Evolutionary conservation across 164 flowering plant genomes (phyloP), one percentile per base, ranked within the genome.

Genomic region (Tetracentron sinense): DNA sequence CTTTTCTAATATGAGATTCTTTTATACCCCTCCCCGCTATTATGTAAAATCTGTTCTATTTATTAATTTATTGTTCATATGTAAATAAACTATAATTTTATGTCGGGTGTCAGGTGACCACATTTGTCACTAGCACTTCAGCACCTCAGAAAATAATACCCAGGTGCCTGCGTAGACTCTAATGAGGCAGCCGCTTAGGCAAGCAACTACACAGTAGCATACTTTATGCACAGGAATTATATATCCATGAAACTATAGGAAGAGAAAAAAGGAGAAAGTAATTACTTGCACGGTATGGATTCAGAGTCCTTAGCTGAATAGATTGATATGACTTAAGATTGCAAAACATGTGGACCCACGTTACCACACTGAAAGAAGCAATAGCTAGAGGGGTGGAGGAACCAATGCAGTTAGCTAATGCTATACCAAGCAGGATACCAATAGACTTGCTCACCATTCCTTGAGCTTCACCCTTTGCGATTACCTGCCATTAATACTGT

Each of bases 381-480:
- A 89, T 77, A 61, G 92, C 78, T 53, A 94, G 82, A 67, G 86
- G 56, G 23, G 85, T 80, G 26, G 97, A 94, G 65, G 90, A 78
- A 47, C 89, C 92, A 42, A 89, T 69, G 69, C 68, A 67, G 61
- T 84, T 88, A 66, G 93, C 97, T 69, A 94, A 59, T 42, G 81
- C 88, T 63, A 94, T 89, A 47, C 96, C 99, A 74, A 89, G 79
- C 83, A 79, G 60, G 48, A 89, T 91, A 35, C 99, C 97, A 33
- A 94, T 72, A 54, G 83, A 86, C 75, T 87, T 91, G 96, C 99
- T 94, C 74, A 91, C 96, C 99, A 91, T 94, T 76, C 99, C 99
- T 78, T 91, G 99, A 71, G 97, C 99, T 85, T 94, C 99, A 54
- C 99, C 99, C 69, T 94, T 94, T 1, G 99, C 99, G 78, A 94